Evolutionary conservation across 345 rosid genomes (phyloP).

Genomic region (Euphorbia pulcherrima): DNA sequence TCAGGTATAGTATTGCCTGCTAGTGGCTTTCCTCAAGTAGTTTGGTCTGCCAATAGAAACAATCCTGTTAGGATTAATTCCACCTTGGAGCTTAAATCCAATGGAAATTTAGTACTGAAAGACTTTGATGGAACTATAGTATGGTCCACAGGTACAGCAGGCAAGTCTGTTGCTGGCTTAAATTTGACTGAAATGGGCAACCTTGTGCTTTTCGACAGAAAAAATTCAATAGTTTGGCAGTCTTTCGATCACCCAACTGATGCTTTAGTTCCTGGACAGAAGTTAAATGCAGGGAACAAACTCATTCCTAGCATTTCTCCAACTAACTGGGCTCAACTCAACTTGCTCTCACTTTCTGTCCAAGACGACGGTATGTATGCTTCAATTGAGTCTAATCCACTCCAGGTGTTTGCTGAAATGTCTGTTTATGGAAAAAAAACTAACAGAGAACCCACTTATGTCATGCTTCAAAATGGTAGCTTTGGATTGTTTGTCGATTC

Average conservation of each 20-base stretch:
- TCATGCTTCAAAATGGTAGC: no score
- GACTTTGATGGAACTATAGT: conserved; percentile 12
- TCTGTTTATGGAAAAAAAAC: neutral
- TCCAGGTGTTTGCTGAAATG: neutral
- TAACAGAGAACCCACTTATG: no score
- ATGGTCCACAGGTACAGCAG: conserved; percentile 22
- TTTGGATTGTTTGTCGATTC: conserved; percentile 1
- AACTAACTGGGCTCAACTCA: neutral
- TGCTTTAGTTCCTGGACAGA: neutral
- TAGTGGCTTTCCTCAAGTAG: no score
- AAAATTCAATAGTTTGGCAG: neutral
- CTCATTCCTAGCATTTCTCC: neutral
- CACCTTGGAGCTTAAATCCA: conserved; percentile 10
- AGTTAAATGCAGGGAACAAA: neutral
- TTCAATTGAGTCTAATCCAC: conserved; percentile 18
- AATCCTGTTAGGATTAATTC: conserved; percentile 6
- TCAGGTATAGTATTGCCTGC: no score
- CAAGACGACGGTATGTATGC: conserved; percentile 15
- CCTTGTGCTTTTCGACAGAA: neutral
- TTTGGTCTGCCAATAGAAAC: no score
- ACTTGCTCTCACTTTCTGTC: conserved; percentile 22
- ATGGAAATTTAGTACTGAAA: conserved; percentile 19
- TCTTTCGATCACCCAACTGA: neutral
- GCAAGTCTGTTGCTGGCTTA: conserved; percentile 12
- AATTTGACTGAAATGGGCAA: neutral